phyloP scores from a whole-genome alignment of 768 basidiomycete species.

The Boletellus sp. region DNA sequence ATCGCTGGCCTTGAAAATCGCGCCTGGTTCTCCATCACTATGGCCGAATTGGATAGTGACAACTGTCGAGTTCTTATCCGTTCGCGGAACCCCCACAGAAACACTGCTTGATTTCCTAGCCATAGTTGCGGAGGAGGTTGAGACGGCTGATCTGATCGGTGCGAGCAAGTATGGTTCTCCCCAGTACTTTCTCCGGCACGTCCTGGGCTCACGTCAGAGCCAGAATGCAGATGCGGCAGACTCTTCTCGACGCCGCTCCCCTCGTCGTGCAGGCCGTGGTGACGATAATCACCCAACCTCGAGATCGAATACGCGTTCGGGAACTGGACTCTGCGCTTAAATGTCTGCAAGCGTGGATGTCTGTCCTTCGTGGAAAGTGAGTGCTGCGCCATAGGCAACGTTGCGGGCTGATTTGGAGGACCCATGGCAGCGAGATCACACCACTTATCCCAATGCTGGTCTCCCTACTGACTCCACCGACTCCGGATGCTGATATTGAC shows the following conservation, averaged over 20 bases:
- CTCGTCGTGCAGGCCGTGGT: slow-evolving; percentile 70
- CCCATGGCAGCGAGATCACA: slow-evolving; percentile 55
- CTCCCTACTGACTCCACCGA: slow-evolving; percentile 36
- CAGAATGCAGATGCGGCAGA: slow-evolving; percentile 62
- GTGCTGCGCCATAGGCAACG: slow-evolving; percentile 15
- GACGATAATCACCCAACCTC: slow-evolving; percentile 46
- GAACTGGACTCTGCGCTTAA: slow-evolving; percentile 70
- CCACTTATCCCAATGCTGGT: slow-evolving; percentile 66
- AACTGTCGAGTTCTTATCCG: slow-evolving; percentile 59
- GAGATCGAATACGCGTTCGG: slow-evolving; percentile 24
- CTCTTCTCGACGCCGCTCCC: slow-evolving; percentile 62
- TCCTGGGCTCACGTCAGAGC: slow-evolving; percentile 6
- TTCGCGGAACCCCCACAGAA: slow-evolving; percentile 54
- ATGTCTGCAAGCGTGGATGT: slow-evolving; percentile 83
- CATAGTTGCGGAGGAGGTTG: slow-evolving; percentile 82
- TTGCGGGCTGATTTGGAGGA: not conserved
- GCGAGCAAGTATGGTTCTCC: slow-evolving; percentile 58
- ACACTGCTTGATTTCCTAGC: slow-evolving; percentile 70
- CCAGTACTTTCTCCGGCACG: not conserved
- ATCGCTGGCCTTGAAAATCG: slow-evolving; percentile 68
- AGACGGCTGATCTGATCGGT: slow-evolving; percentile 69
- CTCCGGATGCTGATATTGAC: slow-evolving; percentile 35
- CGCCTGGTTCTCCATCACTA: slow-evolving; percentile 50
- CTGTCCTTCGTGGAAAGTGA: slow-evolving; percentile 63
- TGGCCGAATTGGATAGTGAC: slow-evolving; percentile 79